Conservation (phyloP, 1,284 basidiomycete species). For the Leccinum variabile region DNA sequence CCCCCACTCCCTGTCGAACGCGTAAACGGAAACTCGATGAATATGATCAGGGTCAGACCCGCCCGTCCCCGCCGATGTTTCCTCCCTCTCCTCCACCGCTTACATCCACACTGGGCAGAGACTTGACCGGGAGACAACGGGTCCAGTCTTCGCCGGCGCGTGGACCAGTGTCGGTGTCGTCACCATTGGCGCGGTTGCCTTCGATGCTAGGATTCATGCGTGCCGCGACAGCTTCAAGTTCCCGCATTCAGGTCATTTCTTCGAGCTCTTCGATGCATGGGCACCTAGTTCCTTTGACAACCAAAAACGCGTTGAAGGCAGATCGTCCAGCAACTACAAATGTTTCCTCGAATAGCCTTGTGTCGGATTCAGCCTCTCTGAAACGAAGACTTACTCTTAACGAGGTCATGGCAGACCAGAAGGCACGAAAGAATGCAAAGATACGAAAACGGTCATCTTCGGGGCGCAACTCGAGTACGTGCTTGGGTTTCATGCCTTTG, state of each 20-base stretch:
- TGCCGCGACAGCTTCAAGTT: slow-evolving; percentile 1
- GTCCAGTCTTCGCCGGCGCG: slow-evolving; percentile 14
- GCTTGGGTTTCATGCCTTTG: not conserved
- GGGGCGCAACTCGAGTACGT: slow-evolving; percentile 16
- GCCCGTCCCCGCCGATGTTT: slow-evolving; percentile 4
- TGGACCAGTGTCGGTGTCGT: not conserved
- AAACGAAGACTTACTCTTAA: slow-evolving; percentile 60
- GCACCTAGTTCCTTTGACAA: not conserved
- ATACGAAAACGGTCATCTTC: slow-evolving; percentile 25
- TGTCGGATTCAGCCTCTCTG: slow-evolving; percentile 10
- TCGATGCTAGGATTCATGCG: slow-evolving; percentile 29
- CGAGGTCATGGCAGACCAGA: slow-evolving; percentile 62
- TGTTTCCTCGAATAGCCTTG: not conserved
- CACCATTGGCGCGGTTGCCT: slow-evolving; percentile 21
- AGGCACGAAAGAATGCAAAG: slow-evolving; percentile 35
- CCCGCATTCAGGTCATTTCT: not conserved
- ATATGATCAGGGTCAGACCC: slow-evolving; percentile 9
- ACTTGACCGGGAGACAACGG: slow-evolving; percentile 1
- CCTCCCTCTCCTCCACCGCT: slow-evolving; percentile 25
- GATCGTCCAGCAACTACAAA: not conserved
- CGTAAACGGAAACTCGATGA: slow-evolving; percentile 30
- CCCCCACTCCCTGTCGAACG: slow-evolving; percentile 17
- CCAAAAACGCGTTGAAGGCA: not conserved
- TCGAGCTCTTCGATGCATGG: not conserved
- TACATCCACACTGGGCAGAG: slow-evolving; percentile 9